Evolutionary conservation across 495 filamentous ascomycete genomes (phyloP).

Genomic region (Saxophila tyrrhenica): DNA sequence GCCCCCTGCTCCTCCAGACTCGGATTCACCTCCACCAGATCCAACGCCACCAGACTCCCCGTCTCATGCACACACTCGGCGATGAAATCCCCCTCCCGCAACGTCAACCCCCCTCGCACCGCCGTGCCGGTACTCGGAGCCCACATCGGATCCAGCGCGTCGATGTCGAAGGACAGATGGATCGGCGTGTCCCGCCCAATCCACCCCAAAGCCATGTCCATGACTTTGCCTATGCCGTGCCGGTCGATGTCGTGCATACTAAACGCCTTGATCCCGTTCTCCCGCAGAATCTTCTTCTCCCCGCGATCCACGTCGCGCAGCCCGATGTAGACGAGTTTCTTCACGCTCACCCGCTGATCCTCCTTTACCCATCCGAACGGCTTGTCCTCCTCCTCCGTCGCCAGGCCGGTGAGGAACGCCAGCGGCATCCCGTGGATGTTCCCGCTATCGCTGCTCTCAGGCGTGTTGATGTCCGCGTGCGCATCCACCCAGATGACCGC

Average conservation of each 20-base stretch:
- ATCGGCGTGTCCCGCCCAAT: conserved; percentile 90
- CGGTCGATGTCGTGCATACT: conserved; percentile 97
- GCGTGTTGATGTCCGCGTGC: conserved; percentile 94
- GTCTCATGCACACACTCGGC: conserved; percentile 93
- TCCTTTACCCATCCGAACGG: conserved; percentile 75
- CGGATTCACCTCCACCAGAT: conserved; percentile 95
- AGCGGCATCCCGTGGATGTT: conserved; percentile 99
- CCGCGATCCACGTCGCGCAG: conserved; percentile 81
- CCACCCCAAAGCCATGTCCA: conserved; percentile 94
- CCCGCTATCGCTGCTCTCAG: conserved; percentile 76
- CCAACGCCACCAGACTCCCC: conserved; percentile 80
- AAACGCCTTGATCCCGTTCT: conserved; percentile 88
- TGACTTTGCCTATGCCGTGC: conserved; percentile 86
- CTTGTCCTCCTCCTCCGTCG: conserved; percentile 57
- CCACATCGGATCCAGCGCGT: conserved; percentile 91
- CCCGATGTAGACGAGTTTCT: conserved; percentile 95
- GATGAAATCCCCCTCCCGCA: conserved; percentile 96
- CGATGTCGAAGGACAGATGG: conserved; percentile 94
- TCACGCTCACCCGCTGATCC: conserved; percentile 51
- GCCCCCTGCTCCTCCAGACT: conserved; percentile 66
- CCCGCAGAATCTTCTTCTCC: conserved; percentile 79
- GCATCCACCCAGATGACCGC: conserved; percentile 98
- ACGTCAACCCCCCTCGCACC: conserved; percentile 86
- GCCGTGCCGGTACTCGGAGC: conserved; percentile 94
- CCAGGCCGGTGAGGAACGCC: conserved; percentile 76